Percentiles rank a stretch among this genome's conserved stretches.
Conservation (phyloP, 345 rosid genomes). For the Raphanus raphanistrum region DNA sequence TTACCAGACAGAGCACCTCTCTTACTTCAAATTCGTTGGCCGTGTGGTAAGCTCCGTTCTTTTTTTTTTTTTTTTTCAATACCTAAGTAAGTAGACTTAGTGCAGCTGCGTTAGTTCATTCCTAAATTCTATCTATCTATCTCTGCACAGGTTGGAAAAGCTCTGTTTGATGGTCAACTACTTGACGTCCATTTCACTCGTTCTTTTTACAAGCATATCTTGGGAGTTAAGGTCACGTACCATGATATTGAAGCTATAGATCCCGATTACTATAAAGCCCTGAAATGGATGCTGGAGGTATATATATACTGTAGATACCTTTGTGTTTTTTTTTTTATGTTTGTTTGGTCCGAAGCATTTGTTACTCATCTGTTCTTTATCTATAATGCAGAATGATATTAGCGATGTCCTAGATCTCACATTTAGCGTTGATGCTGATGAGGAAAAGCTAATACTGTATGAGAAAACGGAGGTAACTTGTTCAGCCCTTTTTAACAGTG, state of each 20-base stretch:
- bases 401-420: constrained; percentile 83
- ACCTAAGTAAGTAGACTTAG: not conserved
- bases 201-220: constrained; percentile 94
- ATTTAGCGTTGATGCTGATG: constrained; percentile 96
- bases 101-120: constrained; percentile 17
- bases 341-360: not conserved
- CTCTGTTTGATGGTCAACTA: constrained; percentile 90
- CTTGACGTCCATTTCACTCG: constrained; percentile 98
- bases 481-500: not conserved
- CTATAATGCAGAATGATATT: constrained; percentile 71
- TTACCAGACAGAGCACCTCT: constrained; percentile 95
- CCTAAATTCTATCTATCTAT: constrained; percentile 13
- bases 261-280: constrained; percentile 80
- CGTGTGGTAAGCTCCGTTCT: constrained; percentile 60
- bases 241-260: constrained; percentile 98
- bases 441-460: constrained; percentile 85
- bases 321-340: not conserved
- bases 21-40: constrained; percentile 96
- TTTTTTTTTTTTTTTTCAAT: not conserved
- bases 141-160: constrained; percentile 77
- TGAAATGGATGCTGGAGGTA: constrained; percentile 99
- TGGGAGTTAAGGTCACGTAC: constrained; percentile 88
- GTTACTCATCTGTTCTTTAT: constrained; percentile 15
- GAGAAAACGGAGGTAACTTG: constrained; percentile 68
- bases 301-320: not conserved